These are phyloP conservation scores for Desmodesmus armatus DNA, from an alignment of 139 green algal species.

Conservation along the genomic window DNA sequence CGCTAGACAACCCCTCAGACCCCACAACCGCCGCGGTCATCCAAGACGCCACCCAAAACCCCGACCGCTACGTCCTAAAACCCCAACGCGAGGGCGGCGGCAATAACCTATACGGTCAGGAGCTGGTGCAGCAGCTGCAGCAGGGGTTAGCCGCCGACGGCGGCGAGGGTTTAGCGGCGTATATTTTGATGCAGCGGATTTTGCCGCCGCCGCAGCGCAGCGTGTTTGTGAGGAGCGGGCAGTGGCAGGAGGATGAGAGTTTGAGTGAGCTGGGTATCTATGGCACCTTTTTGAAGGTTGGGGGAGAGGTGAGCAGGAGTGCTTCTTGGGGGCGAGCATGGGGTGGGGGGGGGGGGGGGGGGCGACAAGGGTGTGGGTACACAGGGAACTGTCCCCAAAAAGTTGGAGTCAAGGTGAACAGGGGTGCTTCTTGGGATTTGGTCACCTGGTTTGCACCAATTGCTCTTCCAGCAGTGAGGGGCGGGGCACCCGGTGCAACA, in stretches of 20 bases:
- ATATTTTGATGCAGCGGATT: slow-evolving; percentile 98
- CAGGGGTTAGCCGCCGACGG: slow-evolving; percentile 3
- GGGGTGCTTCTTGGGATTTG: too few relatives aligned
- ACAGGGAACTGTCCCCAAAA: too few relatives aligned
- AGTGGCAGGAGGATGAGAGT: slow-evolving; percentile 71
- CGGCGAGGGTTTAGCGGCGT: slow-evolving; percentile 77
- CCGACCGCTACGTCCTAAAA: slow-evolving; percentile 93
- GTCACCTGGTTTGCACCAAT: too few relatives aligned
- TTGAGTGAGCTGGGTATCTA: slow-evolving; percentile 97
- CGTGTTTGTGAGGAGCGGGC: slow-evolving; percentile 77
- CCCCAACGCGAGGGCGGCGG: slow-evolving; percentile 95
- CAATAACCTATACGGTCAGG: slow-evolving; percentile 95
- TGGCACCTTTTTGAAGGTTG: slow-evolving; percentile 68
- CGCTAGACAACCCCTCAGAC: slow-evolving; percentile 81
- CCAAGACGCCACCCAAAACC: slow-evolving; percentile 74
- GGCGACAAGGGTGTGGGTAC: slow-evolving; percentile 2
- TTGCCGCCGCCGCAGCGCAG: slow-evolving; percentile 72
- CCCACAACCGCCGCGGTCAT: slow-evolving; percentile 61
- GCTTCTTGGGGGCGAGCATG: not conserved
- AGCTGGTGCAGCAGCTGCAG: slow-evolving; percentile 67
- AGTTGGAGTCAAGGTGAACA: too few relatives aligned
- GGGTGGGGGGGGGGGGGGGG: too few relatives aligned
- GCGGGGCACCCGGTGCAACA: too few relatives aligned
- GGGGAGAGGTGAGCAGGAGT: not conserved
- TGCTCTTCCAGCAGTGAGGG: too few relatives aligned